Evolutionary conservation across 2,329 filamentous ascomycete genomes (phyloP).

Genomic region (Penicillium capsulatum): DNA sequence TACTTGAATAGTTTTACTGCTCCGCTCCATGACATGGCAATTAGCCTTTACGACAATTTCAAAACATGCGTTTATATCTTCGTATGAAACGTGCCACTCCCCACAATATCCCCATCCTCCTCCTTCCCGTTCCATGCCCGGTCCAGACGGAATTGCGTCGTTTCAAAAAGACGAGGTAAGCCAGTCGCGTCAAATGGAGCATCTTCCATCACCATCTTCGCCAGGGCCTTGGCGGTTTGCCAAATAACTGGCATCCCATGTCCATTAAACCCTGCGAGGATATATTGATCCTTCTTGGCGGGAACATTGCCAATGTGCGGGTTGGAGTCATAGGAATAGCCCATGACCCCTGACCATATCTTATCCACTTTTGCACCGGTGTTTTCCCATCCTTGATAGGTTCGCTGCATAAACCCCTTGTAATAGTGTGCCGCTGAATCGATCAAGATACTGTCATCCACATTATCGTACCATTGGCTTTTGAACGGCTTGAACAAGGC

Average conservation of each 20-base stretch:
- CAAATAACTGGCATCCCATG: conserved; percentile 65
- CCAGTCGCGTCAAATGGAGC: conserved; percentile 27
- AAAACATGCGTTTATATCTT: too few species aligned
- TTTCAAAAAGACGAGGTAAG: conserved; percentile 35
- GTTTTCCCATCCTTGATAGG: conserved; percentile 37
- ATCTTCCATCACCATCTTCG: conserved; percentile 49
- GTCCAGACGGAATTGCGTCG: conserved; percentile 26
- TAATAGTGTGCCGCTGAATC: conserved; percentile 42
- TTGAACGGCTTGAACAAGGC: conserved; percentile 35
- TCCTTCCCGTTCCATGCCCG: conserved; percentile 20
- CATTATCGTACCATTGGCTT: conserved; percentile 45
- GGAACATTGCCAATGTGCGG: conserved; percentile 54
- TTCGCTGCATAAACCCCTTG: conserved; percentile 37
- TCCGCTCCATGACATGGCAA: too few species aligned
- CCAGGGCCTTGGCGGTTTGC: conserved; percentile 57
- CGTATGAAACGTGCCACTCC: conserved; percentile 16
- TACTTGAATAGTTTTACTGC: too few species aligned
- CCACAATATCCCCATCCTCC: conserved; percentile 29
- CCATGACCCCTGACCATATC: conserved; percentile 49
- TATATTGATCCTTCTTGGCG: conserved; percentile 49
- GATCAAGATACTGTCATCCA: conserved; percentile 51
- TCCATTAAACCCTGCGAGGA: conserved; percentile 61
- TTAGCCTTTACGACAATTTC: too few species aligned
- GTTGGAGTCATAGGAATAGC: conserved; percentile 49
- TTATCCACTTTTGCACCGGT: conserved; percentile 31